Evolutionary conservation across 2,329 filamentous ascomycete species (phyloP), one percentile per base, ranked within the genome.

Genomic region (Verticillium tricorpus): DNA sequence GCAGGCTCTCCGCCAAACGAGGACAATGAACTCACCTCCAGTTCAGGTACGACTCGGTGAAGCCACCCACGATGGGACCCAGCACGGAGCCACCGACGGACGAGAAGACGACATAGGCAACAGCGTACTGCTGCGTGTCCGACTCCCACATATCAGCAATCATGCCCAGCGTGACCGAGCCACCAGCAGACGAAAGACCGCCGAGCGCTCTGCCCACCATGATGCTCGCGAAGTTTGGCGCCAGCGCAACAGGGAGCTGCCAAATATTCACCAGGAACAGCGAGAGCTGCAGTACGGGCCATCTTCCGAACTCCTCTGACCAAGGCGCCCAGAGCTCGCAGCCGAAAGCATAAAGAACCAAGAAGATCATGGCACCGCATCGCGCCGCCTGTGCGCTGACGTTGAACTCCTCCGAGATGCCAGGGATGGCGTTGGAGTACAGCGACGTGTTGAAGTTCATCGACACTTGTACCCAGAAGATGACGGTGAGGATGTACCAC

Each of bases 291-390:
- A 94, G 80, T 61, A 95, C 84, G 1, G 88, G 88, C 78, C 87
- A 90, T 58, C 92, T 85, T 22, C 92, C 92, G 58, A 94, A 80
- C 69, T 95, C 92, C 72, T 96, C 92, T 56, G 86, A 90, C 90
- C 91, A 95, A 0, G 92, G 92, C 0, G 92, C 92, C 92, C 92
- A 95, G 0, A 94, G 82, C 74, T 95, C 92, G 72, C 92, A 95
- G 39, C 92, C 92, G 71, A 95, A 93, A 40, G 91, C 91, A 72
- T 96, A 95, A 2, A 88, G 74, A 58, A 95, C 82, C 45, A 96
- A 77, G 77, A 94, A 95, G 65, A 93, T 85, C 77, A 90, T 89
- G 63, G 90, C 89, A 71, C 91, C 91, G 61, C 85, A 84, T 60
- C 90, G 85, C 5, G 88, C 90, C 4, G 84, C 86, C 72, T 92